phyloP scores from a whole-genome alignment of 2,329 filamentous ascomycete genomes.

The Polytolypa hystricis region DNA sequence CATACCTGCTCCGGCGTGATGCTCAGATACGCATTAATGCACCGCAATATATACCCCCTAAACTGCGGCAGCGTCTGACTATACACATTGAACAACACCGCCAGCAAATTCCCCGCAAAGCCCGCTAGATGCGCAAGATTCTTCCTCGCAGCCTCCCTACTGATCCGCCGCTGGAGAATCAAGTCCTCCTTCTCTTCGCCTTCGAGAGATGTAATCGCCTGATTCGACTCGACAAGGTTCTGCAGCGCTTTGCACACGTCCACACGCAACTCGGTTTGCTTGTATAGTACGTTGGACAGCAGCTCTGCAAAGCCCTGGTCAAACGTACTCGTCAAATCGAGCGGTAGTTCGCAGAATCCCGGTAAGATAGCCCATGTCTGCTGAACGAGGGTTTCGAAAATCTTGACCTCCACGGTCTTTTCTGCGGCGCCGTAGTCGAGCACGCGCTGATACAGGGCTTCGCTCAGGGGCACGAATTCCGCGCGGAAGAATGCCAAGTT shows the following conservation, averaged over 20 bases:
- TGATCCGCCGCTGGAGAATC: constrained; percentile 65
- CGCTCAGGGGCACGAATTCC: constrained; percentile 81
- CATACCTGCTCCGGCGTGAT: constrained; percentile 57
- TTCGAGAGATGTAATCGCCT: constrained; percentile 62
- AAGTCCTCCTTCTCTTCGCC: constrained; percentile 60
- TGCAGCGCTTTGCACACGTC: constrained; percentile 82
- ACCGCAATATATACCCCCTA: constrained; percentile 79
- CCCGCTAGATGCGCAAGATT: constrained; percentile 71
- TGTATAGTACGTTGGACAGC: constrained; percentile 81
- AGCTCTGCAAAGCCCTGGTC: constrained; percentile 85
- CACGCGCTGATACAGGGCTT: constrained; percentile 79
- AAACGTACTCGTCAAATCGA: constrained; percentile 66
- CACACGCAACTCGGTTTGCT: constrained; percentile 74
- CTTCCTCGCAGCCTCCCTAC: constrained; percentile 60
- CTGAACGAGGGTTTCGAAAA: constrained; percentile 90
- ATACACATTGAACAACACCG: constrained; percentile 98
- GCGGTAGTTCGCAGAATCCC: constrained; percentile 84
- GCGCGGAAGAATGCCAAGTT: constrained; percentile 71
- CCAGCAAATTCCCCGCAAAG: constrained; percentile 79
- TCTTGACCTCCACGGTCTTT: constrained; percentile 94
- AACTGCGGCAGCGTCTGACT: constrained; percentile 90
- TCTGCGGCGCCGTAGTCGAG: constrained; percentile 69
- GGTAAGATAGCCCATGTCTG: constrained; percentile 92
- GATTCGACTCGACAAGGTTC: constrained; percentile 82
- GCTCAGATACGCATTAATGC: constrained; percentile 89